phyloP scores from a whole-genome alignment of 2,329 filamentous ascomycete species.

The Aspergillus pseudotamarii region DNA sequence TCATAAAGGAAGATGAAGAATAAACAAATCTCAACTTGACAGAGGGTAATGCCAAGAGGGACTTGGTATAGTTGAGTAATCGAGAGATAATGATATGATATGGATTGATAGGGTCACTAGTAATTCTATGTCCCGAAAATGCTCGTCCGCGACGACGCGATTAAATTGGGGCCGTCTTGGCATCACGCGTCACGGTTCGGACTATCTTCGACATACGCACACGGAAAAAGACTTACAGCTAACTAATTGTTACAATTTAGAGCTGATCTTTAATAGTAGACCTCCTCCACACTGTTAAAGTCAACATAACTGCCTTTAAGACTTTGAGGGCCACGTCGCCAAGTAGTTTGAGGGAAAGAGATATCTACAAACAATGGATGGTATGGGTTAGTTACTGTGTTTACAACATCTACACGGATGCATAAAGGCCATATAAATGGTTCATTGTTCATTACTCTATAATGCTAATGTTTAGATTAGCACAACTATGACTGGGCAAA shows the following conservation, averaged over 20 bases:
- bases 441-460: constrained; percentile 28
- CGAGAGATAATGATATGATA: neutral
- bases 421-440: neutral
- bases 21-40: neutral
- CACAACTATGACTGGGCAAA: constrained; percentile 24
- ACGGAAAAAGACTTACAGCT: neutral
- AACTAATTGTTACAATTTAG: neutral
- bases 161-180: constrained; percentile 18
- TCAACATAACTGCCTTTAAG: neutral
- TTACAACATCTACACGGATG: neutral
- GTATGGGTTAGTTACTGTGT: neutral
- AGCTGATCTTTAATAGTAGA: neutral
- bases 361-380: neutral
- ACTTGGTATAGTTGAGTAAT: neutral
- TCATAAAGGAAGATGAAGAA: neutral
- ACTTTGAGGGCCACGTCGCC: too few relatives aligned
- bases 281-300: neutral
- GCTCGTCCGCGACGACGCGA: constrained; percentile 9
- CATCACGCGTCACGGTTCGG: constrained; percentile 29
- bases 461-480: constrained; percentile 44
- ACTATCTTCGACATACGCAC: neutral
- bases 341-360: too few relatives aligned
- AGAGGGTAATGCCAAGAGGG: neutral
- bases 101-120: neutral
- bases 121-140: neutral